A percentile compares a stretch with the other conserved stretches of the same genome.
Conservation (phyloP, 2,329 filamentous ascomycete species). For the Neopestalotiopsis sp. region DNA sequence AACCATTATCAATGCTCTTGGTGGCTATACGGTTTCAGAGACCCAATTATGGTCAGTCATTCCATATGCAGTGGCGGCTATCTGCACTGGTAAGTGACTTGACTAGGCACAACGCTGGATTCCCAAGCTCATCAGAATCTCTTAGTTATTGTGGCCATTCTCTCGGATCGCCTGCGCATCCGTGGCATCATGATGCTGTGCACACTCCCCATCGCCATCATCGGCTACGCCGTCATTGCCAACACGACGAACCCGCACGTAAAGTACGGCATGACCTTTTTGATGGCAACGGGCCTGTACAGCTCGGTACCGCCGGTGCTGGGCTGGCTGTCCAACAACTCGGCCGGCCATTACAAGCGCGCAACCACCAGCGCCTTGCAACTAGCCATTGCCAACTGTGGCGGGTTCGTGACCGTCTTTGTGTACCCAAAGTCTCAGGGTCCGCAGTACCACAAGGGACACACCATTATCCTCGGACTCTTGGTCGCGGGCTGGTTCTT, state of each 20-base stretch:
- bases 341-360: slow-evolving; percentile 71
- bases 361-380: slow-evolving; percentile 71
- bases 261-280: slow-evolving; percentile 70
- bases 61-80: slow-evolving; percentile 65
- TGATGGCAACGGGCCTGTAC: slow-evolving; percentile 71
- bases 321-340: slow-evolving; percentile 72
- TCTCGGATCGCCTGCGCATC: slow-evolving; percentile 65
- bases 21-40: slow-evolving; percentile 56
- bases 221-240: slow-evolving; percentile 69
- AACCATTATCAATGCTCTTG: slow-evolving; percentile 67
- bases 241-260: slow-evolving; percentile 55
- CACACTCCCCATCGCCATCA: slow-evolving; percentile 67
- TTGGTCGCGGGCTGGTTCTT: slow-evolving; percentile 68
- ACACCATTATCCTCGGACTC: slow-evolving; percentile 65
- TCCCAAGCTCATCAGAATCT: too few relatives aligned
- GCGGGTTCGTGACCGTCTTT: slow-evolving; percentile 70
- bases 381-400: slow-evolving; percentile 69
- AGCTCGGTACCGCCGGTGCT: slow-evolving; percentile 66
- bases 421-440: slow-evolving; percentile 63
- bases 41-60: slow-evolving; percentile 69
- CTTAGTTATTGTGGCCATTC: slow-evolving; percentile 56
- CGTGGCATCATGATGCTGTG: slow-evolving; percentile 68
- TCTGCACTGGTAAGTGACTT: slow-evolving; percentile 52
- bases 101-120: background rate
- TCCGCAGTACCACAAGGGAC: slow-evolving; percentile 64